phyloP scores from a whole-genome alignment of 78 protist genomes.

The Reticulomyxa filosa region DNA sequence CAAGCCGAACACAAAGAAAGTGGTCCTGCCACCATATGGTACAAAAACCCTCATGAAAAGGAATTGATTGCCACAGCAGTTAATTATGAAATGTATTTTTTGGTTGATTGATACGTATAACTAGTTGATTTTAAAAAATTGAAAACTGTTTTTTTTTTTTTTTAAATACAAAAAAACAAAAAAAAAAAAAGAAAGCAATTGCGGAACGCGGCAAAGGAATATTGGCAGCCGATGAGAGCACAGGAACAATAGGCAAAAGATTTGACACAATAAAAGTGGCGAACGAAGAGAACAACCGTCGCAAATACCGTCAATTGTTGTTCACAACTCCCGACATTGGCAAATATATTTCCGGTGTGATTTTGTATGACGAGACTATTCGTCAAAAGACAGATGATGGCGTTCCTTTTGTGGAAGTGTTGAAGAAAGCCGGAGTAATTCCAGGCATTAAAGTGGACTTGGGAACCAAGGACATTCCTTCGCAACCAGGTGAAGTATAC shows the following conservation, averaged over 20 bases:
- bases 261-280: slow-evolving; percentile 53
- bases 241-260: slow-evolving; percentile 69
- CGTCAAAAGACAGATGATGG: slow-evolving; percentile 56
- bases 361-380: slow-evolving; percentile 71
- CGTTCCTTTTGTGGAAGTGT: slow-evolving; percentile 34
- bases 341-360: slow-evolving; percentile 61
- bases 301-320: slow-evolving; percentile 65
- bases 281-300: slow-evolving; percentile 64
- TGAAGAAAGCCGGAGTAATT: slow-evolving; percentile 35
- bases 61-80: too few species aligned
- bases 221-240: slow-evolving; percentile 78
- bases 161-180: too few species aligned
- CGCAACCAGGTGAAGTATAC: slow-evolving; percentile 46
- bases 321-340: slow-evolving; percentile 32
- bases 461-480: slow-evolving; percentile 15
- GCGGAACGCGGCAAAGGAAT: slow-evolving; percentile 67
- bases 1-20: too few species aligned
- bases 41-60: too few species aligned
- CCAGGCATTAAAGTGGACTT: slow-evolving; percentile 77
- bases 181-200: too few species aligned
- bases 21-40: too few species aligned
- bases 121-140: too few species aligned
- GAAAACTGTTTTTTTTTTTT: too few species aligned
- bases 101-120: too few species aligned
- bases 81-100: too few species aligned